phyloP scores from a whole-genome alignment of 495 filamentous ascomycete genomes.

The Endocarpon pusillum region DNA sequence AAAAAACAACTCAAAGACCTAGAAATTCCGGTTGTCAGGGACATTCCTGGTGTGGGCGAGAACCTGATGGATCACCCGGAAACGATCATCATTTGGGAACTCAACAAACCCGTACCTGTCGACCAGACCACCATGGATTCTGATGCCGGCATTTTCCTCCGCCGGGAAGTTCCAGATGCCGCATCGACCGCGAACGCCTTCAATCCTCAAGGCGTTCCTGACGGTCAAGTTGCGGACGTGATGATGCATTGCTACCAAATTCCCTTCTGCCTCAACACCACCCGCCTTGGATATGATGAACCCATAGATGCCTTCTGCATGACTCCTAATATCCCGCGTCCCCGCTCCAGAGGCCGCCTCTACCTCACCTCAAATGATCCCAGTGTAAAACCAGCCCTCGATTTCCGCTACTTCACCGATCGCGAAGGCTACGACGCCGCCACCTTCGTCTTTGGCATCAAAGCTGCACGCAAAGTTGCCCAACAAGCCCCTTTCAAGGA shows the following conservation, averaged over 20 bases:
- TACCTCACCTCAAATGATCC: constrained; percentile 58
- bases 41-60: constrained; percentile 64
- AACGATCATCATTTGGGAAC: constrained; percentile 68
- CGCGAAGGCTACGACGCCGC: constrained; percentile 67
- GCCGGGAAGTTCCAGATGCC: constrained; percentile 47
- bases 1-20: constrained; percentile 42
- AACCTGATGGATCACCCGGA: constrained; percentile 67
- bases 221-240: constrained; percentile 55
- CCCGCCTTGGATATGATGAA: constrained; percentile 54
- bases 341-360: constrained; percentile 53
- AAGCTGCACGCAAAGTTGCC: constrained; percentile 53
- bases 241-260: constrained; percentile 94
- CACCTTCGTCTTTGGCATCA: constrained; percentile 62
- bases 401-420: constrained; percentile 83
- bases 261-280: constrained; percentile 56
- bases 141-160: constrained; percentile 70
- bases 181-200: constrained; percentile 19
- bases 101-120: constrained; percentile 54
- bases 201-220: constrained; percentile 21
- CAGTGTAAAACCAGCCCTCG: constrained; percentile 56
- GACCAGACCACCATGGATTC: constrained; percentile 77
- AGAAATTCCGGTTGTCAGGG: constrained; percentile 49
- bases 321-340: constrained; percentile 78
- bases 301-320: constrained; percentile 75
- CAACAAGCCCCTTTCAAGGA: constrained; percentile 52